phyloP scores from a whole-genome alignment of 139 green algal genomes.

The Chlorella sorokiniana region DNA sequence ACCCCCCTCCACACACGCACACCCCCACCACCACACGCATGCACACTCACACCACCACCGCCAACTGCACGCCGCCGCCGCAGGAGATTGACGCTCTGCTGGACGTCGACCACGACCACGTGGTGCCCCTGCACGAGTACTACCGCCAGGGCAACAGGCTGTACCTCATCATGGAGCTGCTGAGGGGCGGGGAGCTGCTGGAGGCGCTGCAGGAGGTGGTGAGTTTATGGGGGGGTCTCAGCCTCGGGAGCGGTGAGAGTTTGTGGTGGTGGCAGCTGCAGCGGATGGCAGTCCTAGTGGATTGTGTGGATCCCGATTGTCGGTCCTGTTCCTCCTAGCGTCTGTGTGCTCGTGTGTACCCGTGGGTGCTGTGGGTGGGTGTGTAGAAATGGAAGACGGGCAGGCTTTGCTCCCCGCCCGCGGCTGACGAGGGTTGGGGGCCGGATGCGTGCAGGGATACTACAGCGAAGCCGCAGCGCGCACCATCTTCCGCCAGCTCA shows the following conservation, averaged over 20 bases:
- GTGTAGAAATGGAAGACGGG: no score
- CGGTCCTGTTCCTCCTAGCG: no score
- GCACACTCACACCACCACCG: no score
- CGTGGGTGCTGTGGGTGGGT: no score
- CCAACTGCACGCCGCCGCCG: no score
- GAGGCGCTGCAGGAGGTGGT: not conserved
- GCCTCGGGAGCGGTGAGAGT: not conserved
- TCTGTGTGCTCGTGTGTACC: no score
- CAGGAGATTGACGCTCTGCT: constrained; percentile 89
- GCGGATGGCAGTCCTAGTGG: not conserved
- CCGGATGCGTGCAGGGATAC: constrained; percentile 64
- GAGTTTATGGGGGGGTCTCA: not conserved
- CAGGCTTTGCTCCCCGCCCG: no score
- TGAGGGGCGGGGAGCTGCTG: not conserved
- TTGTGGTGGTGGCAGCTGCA: not conserved
- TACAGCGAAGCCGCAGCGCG: constrained; percentile 84
- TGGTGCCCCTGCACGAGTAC: constrained; percentile 56
- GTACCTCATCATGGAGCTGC: not conserved
- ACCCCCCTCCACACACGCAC: no score
- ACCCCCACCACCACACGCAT: no score
- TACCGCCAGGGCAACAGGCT: not conserved
- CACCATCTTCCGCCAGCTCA: constrained; percentile 78
- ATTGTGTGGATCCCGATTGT: no score
- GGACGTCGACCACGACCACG: constrained; percentile 76
- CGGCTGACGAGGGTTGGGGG: no score